Base-by-base conservation (phyloP, 2,329 filamentous ascomycete species). In the Blumeria graminis region DNA sequence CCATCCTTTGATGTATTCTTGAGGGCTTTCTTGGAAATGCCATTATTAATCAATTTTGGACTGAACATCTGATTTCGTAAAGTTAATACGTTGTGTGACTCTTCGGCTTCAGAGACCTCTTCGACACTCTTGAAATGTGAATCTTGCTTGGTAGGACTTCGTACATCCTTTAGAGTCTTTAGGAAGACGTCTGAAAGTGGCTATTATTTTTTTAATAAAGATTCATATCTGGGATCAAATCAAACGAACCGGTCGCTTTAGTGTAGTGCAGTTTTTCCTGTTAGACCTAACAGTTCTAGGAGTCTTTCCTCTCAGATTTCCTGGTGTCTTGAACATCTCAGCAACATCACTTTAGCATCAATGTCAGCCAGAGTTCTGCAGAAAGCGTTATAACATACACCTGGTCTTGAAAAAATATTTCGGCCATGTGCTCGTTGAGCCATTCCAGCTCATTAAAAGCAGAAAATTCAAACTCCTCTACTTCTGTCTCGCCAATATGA, bases 361-460 rank as follows among this genome's bases (percentile, higher is more conserved):
- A 51, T 33, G 22, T 51, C 9, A 51, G 32, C 34, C 28, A 28
- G n/a, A 14, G 7, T 34, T 34, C n/a, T 96, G 64, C 32, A 32
- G 22, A 8, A 34, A 11, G 16, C 11, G 8, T 14, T 28, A 65
- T 63, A 61, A 76, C 84, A 65, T 78, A 95, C 92, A 88, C 78
- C 70, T 89, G 80, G 65, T 88, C 84, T 63, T 83, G 81, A 64
- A 81, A 83, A 68, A 96, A 94, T 65, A 98, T 86, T 60, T 94
- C 87, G 54, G 80, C 80, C 90, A 98, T 95, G 69, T 98, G 92
- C 71, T 96, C 92, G 66, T 98, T 96, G 63, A 98, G 74, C 92
- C 92, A 98, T 67, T 96, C 89, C 65, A 96, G 73, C 68, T 98
- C 92, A 70, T 96, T 94, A 58, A 86, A 80, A 60, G 86, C 89